These are phyloP conservation scores for Daldinia eschscholtzii DNA, from an alignment of 2,329 filamentous ascomycete genomes.

Conservation along the genomic window DNA sequence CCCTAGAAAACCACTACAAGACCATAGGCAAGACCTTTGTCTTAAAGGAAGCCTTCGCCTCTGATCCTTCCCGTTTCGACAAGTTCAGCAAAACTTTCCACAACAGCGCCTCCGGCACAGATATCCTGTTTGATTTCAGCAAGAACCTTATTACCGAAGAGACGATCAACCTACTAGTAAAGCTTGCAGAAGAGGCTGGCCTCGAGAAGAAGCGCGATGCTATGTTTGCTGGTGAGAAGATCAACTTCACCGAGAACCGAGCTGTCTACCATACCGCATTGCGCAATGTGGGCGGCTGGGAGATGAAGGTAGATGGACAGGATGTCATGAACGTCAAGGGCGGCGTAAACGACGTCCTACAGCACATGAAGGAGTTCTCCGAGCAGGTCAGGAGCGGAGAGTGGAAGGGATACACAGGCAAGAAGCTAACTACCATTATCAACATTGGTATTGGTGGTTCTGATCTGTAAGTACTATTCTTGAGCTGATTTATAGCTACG, in stretches of 20 bases:
- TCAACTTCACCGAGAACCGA: constrained; percentile 98
- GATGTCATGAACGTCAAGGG: constrained; percentile 92
- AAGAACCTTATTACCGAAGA: constrained; percentile 99
- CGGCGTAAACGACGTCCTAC: constrained; percentile 88
- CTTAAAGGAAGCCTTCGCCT: constrained; percentile 91
- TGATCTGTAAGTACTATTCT: constrained; percentile 79
- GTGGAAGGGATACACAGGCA: constrained; percentile 98
- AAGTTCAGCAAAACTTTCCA: constrained; percentile 91
- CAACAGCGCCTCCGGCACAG: constrained; percentile 80
- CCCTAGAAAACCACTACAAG: constrained; percentile 91
- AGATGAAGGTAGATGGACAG: constrained; percentile 86
- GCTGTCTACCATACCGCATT: constrained; percentile 96
- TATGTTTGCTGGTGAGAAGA: constrained; percentile 98
- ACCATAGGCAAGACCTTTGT: constrained; percentile 88
- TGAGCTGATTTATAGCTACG: background rate
- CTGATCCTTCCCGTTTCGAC: constrained; percentile 87
- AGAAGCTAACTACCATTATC: constrained; percentile 95
- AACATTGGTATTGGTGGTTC: constrained; percentile 99
- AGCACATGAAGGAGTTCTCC: constrained; percentile 99
- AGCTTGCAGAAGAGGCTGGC: constrained; percentile 91
- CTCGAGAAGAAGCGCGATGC: constrained; percentile 94
- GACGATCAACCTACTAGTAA: constrained; percentile 85
- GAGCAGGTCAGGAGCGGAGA: constrained; percentile 93
- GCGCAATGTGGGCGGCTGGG: constrained; percentile 87
- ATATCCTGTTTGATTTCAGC: constrained; percentile 98